phyloP scores from a whole-genome alignment of 2,329 filamentous ascomycete genomes.

The Hortaea sp. region DNA sequence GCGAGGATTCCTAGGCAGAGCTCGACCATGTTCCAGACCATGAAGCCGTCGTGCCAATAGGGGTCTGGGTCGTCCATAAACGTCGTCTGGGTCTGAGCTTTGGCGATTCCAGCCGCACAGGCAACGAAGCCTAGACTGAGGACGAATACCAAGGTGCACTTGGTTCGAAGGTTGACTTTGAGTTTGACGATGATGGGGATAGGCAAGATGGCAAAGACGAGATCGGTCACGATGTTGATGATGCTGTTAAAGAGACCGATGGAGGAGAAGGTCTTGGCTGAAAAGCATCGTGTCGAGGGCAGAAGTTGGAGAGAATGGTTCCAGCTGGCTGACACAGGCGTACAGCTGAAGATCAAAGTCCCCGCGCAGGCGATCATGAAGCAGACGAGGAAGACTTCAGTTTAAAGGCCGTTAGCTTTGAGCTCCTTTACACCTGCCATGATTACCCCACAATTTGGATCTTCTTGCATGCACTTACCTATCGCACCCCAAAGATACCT shows the following conservation, averaged over 20 bases:
- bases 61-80: constrained; percentile 28
- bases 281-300: constrained; percentile 35
- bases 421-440: too few relatives aligned
- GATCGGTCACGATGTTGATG: constrained; percentile 31
- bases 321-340: constrained; percentile 38
- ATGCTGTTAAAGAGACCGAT: constrained; percentile 39
- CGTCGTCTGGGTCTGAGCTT: constrained; percentile 29
- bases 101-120: constrained; percentile 34
- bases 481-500: constrained; percentile 34
- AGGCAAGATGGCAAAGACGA: constrained; percentile 33
- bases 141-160: constrained; percentile 27
- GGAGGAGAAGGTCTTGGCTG: constrained; percentile 29
- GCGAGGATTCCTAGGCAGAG: constrained; percentile 21
- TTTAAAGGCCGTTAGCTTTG: background rate
- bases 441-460: too few relatives aligned
- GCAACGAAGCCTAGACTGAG: constrained; percentile 33
- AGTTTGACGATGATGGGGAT: constrained; percentile 35
- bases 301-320: constrained; percentile 25
- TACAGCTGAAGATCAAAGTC: constrained; percentile 41
- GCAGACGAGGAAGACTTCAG: constrained; percentile 31
- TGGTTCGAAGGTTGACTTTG: constrained; percentile 34
- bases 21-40: constrained; percentile 37
- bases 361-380: constrained; percentile 34
- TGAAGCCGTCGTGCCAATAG: constrained; percentile 30
- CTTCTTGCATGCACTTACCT: constrained; percentile 18